Evolutionary conservation across 148 eudicot genomes (phyloP), one percentile per base, ranked within the genome.

Genomic region (Rhododendron molle): DNA sequence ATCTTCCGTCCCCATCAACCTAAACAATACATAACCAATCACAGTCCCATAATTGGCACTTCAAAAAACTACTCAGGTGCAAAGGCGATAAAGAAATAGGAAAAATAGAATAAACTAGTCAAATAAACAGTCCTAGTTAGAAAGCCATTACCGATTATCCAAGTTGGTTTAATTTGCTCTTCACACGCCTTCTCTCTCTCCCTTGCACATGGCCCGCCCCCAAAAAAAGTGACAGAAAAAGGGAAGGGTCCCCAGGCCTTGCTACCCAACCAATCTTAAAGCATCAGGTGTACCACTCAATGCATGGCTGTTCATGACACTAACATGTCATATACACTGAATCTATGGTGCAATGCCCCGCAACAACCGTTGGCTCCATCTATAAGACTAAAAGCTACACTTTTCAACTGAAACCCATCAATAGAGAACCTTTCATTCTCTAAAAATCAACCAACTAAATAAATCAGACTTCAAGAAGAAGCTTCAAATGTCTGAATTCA

Each of bases 1-100:
- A 90, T 85, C 82, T 93, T 83, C 94, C 99, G 89, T 91, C 92
- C 84, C 90, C 92, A 86, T 93, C 95, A 92, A 95, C 96, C 98
- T 95, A 84, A 38, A 85, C 81, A 69, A 56, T 15, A 67, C 32
- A 81, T 18, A 84, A 49, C 34, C 43, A 43, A 83, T 71, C 81
- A 69, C 58, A 72, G 13, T 72, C 30, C 44, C 43, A 15, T 15
- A 67, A 67, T 44, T 67, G 34, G 23, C 36, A 65, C 76, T 50
- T 28, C 26, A 49, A 80, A 30, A 50, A 50, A 80, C 62, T 49
- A 79, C 65, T 52, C 44, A 52, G 81, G 81, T 47, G 58, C 81
- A 78, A 74, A 77, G 30, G 56, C 50, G 20, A n/a, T 14, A 46
- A 26, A 5, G 36, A 52, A 28, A 50, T 32, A 80, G 67, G 2